A percentile compares a stretch with the other conserved stretches of the same genome.
Conservation (phyloP, 1,284 basidiomycete genomes). For the Irpex sp. region DNA sequence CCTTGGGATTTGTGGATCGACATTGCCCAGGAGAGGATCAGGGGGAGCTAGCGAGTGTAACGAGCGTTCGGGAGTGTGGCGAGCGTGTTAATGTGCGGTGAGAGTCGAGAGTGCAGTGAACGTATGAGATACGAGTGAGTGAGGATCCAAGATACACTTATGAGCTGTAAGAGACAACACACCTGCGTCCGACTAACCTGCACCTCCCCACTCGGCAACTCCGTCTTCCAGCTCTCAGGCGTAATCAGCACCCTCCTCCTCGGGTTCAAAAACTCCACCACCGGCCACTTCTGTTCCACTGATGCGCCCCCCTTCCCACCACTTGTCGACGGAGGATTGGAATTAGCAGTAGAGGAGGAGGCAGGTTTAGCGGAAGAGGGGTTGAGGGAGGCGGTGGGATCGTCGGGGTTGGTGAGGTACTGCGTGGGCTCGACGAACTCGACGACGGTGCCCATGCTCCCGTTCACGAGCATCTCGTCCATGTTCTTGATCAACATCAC, state of each 20-base stretch:
- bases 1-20: slow-evolving; percentile 95
- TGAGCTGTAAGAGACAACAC: not conserved
- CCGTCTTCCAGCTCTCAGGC: slow-evolving; percentile 81
- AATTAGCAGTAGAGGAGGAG: slow-evolving; percentile 13
- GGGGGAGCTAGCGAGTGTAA: slow-evolving; percentile 50
- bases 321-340: slow-evolving; percentile 19
- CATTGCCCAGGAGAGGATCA: slow-evolving; percentile 90
- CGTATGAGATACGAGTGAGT: too few relatives aligned
- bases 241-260: slow-evolving; percentile 40
- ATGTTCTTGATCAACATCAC: slow-evolving; percentile 68
- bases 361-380: slow-evolving; percentile 14
- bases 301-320: slow-evolving; percentile 16
- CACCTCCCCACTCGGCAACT: slow-evolving; percentile 79
- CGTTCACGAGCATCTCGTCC: slow-evolving; percentile 76
- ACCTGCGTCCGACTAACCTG: slow-evolving; percentile 76
- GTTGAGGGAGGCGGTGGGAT: slow-evolving; percentile 12
- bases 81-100: too few relatives aligned
- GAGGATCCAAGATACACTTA: too few relatives aligned
- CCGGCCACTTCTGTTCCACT: slow-evolving; percentile 21
- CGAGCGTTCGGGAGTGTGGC: not conserved
- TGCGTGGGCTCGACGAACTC: slow-evolving; percentile 42
- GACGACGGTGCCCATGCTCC: slow-evolving; percentile 72
- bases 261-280: slow-evolving; percentile 33
- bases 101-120: too few relatives aligned
- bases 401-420: slow-evolving; percentile 9